Evolutionary conservation across 2,329 filamentous ascomycete genomes (phyloP).

Genomic region (Pseudogymnoascus sp.): DNA sequence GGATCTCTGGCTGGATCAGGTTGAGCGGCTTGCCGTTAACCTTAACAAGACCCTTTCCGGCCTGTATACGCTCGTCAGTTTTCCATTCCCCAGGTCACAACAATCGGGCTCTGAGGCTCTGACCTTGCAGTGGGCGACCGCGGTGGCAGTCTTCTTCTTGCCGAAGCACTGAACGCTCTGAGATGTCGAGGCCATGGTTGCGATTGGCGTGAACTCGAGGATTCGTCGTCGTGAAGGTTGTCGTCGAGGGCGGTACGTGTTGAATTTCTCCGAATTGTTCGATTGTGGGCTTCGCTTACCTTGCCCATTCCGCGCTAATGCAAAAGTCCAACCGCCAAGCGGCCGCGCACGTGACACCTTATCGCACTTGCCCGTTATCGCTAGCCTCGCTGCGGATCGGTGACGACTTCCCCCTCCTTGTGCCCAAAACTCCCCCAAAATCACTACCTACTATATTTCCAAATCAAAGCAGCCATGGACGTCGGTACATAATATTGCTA

Average conservation of each 20-base stretch:
- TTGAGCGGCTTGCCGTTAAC: slow-evolving; percentile 95
- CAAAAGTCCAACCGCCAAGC: background rate
- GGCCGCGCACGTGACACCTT: background rate
- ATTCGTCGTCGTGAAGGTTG: slow-evolving; percentile 7
- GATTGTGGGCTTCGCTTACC: slow-evolving; percentile 9
- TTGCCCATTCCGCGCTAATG: slow-evolving; percentile 1
- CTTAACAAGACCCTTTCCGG: slow-evolving; percentile 88
- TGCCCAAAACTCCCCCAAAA: background rate
- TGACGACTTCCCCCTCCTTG: background rate
- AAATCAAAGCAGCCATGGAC: background rate
- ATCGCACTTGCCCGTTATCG: background rate
- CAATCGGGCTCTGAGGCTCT: slow-evolving; percentile 22
- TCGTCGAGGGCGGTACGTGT: slow-evolving; percentile 5
- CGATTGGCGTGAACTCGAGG: slow-evolving; percentile 11
- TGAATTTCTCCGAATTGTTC: slow-evolving; percentile 8
- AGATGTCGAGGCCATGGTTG: slow-evolving; percentile 51
- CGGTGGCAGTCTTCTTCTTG: slow-evolving; percentile 82
- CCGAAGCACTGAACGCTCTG: slow-evolving; percentile 97
- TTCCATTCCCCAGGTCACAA: slow-evolving; percentile 8
- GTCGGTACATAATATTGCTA: slow-evolving; percentile 7
- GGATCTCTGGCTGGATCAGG: slow-evolving; percentile 91
- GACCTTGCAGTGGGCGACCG: slow-evolving; percentile 75
- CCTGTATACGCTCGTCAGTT: slow-evolving; percentile 37
- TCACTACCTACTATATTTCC: background rate
- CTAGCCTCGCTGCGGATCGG: background rate